Base-by-base conservation (phyloP, 345 rosid genomes). In the Aurinia saxatilis region DNA sequence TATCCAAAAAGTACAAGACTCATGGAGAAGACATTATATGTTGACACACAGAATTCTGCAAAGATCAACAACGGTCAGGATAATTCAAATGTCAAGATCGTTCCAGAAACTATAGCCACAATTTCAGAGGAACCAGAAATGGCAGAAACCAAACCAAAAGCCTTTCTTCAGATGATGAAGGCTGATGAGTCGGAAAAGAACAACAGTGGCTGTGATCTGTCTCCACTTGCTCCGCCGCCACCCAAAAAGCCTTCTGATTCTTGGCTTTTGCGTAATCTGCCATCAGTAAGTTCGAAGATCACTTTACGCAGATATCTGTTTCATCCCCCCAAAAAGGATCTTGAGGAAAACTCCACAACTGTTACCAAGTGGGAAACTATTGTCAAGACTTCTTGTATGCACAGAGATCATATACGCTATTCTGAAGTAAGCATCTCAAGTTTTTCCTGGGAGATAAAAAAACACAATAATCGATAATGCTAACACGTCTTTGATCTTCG, bases 221-320 rank as follows among this genome's bases (percentile, higher is more conserved):
- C 81, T 68, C 74, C 75, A 34, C 78, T 74, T 74, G 77, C 79
- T 18, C 90, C 81, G 9, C 82, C 87, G 17, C 57, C 79, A 50
- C 96, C 88, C 3, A 85, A 81, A 71, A 81, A 81, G 46, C 99
- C 99, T 13, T 82, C 99, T 0, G 96, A 93, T 46, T 93, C 99
- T 31, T 93, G 99, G 99, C 95, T 93, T 35, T 74, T 82, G 73
- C 86, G 95, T 44, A 74, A 88, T 10, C 77, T 84, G 47, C 85
- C 99, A 64, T 72, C 91, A 27, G 55, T 75, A 36, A 47, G 84
- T 6, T 65, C 84, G 0, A 77, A 61, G 44, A 81, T 70, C 50
- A 57, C 81, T 36, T 70, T 78, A 46, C 73, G 77, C 0, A 70
- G 66, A 37, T 71, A 73, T 25, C 57, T 71, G 40, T 49, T 42